phyloP scores from a whole-genome alignment of 1,139 yeast species.

The Suhomyces kunorum region DNA sequence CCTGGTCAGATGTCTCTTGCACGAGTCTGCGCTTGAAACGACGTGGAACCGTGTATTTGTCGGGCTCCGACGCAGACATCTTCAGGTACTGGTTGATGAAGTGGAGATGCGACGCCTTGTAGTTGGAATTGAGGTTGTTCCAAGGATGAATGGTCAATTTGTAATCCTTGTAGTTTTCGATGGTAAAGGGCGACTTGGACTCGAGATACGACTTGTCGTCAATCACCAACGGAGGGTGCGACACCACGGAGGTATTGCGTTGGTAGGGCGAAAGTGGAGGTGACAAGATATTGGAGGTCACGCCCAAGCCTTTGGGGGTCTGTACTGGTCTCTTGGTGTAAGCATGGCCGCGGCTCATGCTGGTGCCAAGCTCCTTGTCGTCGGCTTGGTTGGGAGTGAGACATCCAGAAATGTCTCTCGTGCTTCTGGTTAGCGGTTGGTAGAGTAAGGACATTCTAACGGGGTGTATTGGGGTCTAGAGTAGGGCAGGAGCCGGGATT shows the following conservation, averaged over 20 bases:
- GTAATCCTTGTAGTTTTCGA: constrained; percentile 49
- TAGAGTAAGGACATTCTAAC: constrained; percentile 20
- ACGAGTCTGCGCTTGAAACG: constrained; percentile 17
- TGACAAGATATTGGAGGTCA: constrained; percentile 43
- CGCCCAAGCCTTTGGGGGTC: constrained; percentile 3
- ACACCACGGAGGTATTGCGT: constrained; percentile 22
- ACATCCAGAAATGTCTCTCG: constrained; percentile 29
- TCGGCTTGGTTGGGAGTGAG: constrained; percentile 36
- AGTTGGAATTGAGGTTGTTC: constrained; percentile 42
- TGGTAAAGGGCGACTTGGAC: constrained; percentile 38
- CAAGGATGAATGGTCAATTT: constrained; percentile 56
- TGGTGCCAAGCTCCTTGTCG: constrained; percentile 13
- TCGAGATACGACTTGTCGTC: constrained; percentile 23
- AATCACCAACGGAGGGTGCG: constrained; percentile 15
- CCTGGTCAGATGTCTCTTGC: constrained; percentile 31
- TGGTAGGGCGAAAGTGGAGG: constrained; percentile 70
- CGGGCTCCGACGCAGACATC: constrained; percentile 17
- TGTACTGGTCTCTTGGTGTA: constrained; percentile 9
- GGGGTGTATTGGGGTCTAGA: not conserved
- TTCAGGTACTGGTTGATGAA: constrained; percentile 53
- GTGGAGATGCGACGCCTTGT: constrained; percentile 48
- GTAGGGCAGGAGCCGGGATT: not conserved
- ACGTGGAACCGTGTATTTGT: constrained; percentile 14
- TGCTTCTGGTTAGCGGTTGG: constrained; percentile 35
- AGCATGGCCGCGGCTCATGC: constrained; percentile 11